Evolutionary conservation across 2,329 filamentous ascomycete species (phyloP).

Genomic region (Arthroderma sp.): DNA sequence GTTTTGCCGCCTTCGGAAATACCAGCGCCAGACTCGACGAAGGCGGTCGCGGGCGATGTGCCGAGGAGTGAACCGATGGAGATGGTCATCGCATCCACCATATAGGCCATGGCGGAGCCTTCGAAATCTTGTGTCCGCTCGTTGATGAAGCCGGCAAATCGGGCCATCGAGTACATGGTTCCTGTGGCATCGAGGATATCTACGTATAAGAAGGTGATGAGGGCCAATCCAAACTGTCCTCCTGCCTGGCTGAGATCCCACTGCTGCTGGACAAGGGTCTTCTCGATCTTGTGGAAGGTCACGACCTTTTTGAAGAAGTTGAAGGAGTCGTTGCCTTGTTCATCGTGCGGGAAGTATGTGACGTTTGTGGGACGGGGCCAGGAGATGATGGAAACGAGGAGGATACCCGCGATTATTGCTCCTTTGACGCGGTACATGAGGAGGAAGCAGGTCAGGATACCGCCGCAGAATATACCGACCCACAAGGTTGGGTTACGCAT

Average conservation of each 20-base stretch:
- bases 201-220: constrained; percentile 82
- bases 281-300: constrained; percentile 63
- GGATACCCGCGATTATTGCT: constrained; percentile 69
- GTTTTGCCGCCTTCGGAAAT: constrained; percentile 80
- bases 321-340: constrained; percentile 56
- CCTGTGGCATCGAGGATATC: constrained; percentile 81
- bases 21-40: constrained; percentile 78
- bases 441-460: constrained; percentile 63
- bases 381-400: constrained; percentile 75
- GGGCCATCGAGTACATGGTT: constrained; percentile 80
- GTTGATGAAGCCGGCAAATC: constrained; percentile 67
- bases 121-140: constrained; percentile 78
- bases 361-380: constrained; percentile 67
- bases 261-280: constrained; percentile 56
- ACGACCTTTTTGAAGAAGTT: constrained; percentile 84
- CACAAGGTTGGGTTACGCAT: constrained; percentile 77
- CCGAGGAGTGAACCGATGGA: constrained; percentile 70
- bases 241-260: constrained; percentile 59
- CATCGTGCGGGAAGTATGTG: constrained; percentile 67
- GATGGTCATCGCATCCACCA: constrained; percentile 67
- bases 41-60: constrained; percentile 69
- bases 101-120: constrained; percentile 69
- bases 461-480: constrained; percentile 79
- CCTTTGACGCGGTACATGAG: constrained; percentile 82
- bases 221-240: constrained; percentile 65